Conservation (phyloP, 2,329 filamentous ascomycete species). For the Aspergillus jensenii region DNA sequence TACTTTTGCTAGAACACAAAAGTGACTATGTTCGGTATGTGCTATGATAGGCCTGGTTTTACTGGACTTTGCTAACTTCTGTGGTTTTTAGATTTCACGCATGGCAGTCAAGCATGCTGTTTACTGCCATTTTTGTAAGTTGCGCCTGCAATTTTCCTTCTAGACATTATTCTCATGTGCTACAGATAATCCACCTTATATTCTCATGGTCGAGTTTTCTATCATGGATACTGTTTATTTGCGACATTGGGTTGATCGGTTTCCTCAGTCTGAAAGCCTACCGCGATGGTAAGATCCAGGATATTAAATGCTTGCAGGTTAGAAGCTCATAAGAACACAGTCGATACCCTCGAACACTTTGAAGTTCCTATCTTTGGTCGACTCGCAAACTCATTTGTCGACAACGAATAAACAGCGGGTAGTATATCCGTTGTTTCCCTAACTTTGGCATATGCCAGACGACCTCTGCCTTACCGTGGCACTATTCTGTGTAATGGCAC, state of each 20-base stretch:
- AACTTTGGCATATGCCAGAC: neutral
- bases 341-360: constrained; percentile 66
- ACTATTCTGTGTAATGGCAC: neutral
- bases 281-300: constrained; percentile 64
- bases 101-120: constrained; percentile 87
- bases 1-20: constrained; percentile 86
- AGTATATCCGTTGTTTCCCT: neutral
- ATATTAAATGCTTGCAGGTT: neutral
- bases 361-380: constrained; percentile 85
- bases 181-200: constrained; percentile 77
- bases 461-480: neutral
- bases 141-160: neutral
- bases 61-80: neutral
- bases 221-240: constrained; percentile 77
- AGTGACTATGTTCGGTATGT: constrained; percentile 90
- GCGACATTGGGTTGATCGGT: constrained; percentile 72
- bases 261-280: constrained; percentile 79
- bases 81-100: constrained; percentile 73
- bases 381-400: constrained; percentile 83
- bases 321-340: constrained; percentile 36
- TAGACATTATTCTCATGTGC: constrained; percentile 12
- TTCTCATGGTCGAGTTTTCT: constrained; percentile 82
- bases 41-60: neutral
- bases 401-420: constrained; percentile 65
- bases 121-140: constrained; percentile 64